A percentile compares a stretch with the other conserved stretches of the same genome.
These are phyloP conservation scores for Amauroascus verrucosus DNA, from an alignment of 2,329 filamentous ascomycete genomes.

Conservation along the genomic window DNA sequence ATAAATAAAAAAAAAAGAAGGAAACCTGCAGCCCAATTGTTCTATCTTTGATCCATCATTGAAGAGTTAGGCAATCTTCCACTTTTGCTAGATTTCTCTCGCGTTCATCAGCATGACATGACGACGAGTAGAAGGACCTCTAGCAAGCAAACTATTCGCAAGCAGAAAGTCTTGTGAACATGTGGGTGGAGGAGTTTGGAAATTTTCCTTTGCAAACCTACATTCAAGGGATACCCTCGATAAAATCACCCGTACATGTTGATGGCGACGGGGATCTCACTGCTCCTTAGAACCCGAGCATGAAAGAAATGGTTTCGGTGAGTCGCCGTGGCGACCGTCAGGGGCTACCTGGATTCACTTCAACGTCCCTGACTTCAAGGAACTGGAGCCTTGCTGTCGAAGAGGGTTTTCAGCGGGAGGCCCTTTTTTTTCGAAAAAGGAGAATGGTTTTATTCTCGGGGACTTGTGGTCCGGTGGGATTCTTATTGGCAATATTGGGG, in stretches of 20 bases:
- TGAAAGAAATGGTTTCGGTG: conserved; percentile 7
- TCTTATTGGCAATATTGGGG: conserved; percentile 1
- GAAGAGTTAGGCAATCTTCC: too few species aligned
- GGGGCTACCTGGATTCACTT: conserved; percentile 5
- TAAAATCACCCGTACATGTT: not conserved
- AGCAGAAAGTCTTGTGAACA: not conserved
- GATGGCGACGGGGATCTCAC: not conserved
- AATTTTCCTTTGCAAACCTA: conserved; percentile 9
- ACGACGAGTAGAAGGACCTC: not conserved
- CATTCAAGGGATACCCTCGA: conserved; percentile 8
- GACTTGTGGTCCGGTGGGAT: conserved; percentile 13
- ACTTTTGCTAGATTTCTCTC: too few species aligned
- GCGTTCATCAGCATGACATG: too few species aligned
- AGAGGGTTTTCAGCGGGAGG: conserved; percentile 11
- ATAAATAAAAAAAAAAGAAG: too few species aligned
- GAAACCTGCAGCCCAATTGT: too few species aligned
- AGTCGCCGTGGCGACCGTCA: conserved; percentile 8
- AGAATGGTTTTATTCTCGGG: conserved; percentile 7
- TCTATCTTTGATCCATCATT: too few species aligned
- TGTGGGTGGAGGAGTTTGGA: not conserved
- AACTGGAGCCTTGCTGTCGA: conserved; percentile 6
- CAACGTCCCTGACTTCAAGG: not conserved
- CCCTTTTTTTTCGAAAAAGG: conserved; percentile 3
- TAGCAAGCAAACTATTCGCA: not conserved
- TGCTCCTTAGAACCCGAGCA: conserved; percentile 3